These are phyloP conservation scores for Kappamyces sp. DNA, from an alignment of 192 early-diverging fungal genomes.

Conservation along the genomic window DNA sequence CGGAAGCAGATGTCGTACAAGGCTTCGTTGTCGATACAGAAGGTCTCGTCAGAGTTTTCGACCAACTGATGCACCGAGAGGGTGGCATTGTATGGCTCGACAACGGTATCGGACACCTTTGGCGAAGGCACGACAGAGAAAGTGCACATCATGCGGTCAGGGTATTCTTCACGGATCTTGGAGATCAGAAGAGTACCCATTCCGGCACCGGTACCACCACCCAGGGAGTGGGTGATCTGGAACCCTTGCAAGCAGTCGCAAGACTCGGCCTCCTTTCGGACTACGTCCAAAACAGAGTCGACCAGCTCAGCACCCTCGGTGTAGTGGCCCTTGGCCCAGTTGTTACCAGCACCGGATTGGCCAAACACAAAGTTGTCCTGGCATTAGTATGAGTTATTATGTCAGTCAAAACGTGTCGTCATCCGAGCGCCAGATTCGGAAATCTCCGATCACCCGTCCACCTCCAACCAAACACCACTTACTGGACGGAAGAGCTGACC, in stretches of 20 bases:
- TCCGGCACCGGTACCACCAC: constrained; percentile 96
- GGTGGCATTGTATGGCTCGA: constrained; percentile 99
- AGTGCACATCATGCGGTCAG: constrained; percentile 97
- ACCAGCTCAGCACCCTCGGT: constrained; percentile 99
- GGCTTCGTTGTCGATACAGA: constrained; percentile 99
- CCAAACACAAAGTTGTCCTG: constrained; percentile 93
- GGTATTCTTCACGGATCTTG: constrained; percentile 99
- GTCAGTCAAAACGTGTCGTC: too few species aligned
- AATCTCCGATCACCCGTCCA: constrained; percentile 9
- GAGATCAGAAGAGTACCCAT: constrained; percentile 93
- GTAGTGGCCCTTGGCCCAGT: constrained; percentile 99
- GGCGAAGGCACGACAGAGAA: constrained; percentile 97
- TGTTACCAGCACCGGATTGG: constrained; percentile 96
- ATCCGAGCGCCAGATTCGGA: too few species aligned
- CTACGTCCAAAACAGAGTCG: constrained; percentile 90
- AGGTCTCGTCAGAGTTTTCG: constrained; percentile 98
- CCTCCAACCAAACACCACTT: constrained; percentile 9
- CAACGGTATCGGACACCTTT: constrained; percentile 97
- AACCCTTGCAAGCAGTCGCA: constrained; percentile 98
- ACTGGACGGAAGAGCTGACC: constrained; percentile 85
- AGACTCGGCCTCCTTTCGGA: constrained; percentile 93
- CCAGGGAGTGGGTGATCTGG: constrained; percentile 96
- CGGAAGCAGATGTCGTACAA: constrained; percentile 99
- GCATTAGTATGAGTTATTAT: constrained; percentile 5
- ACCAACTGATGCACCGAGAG: constrained; percentile 97